A percentile compares a stretch with the other conserved stretches of the same genome.
phyloP scores from a whole-genome alignment of 257 asterid genomes.

The Lantana camara region DNA sequence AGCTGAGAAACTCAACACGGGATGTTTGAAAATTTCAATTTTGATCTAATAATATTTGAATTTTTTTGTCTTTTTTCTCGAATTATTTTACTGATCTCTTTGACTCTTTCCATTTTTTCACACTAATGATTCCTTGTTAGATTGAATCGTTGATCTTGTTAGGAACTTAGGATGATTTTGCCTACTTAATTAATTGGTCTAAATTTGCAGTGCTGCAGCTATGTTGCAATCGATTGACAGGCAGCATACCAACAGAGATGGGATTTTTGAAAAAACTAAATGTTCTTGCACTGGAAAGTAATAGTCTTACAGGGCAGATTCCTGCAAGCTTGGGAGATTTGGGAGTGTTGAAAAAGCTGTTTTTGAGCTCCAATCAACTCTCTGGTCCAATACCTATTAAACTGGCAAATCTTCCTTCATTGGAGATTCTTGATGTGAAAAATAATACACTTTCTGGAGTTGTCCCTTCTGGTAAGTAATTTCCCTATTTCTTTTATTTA shows the following conservation, averaged over 20 bases:
- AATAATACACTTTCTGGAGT: slow-evolving; percentile 76
- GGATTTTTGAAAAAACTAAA: slow-evolving; percentile 54
- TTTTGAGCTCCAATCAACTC: slow-evolving; percentile 68
- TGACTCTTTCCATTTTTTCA: neutral
- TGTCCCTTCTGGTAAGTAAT: slow-evolving; percentile 64
- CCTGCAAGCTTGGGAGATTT: slow-evolving; percentile 63
- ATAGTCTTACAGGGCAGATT: slow-evolving; percentile 56
- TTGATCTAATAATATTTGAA: neutral
- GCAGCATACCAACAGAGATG: slow-evolving; percentile 64
- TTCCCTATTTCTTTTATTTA: neutral
- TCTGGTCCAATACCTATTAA: slow-evolving; percentile 64
- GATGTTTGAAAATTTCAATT: slow-evolving; percentile 14
- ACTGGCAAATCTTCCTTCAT: slow-evolving; percentile 49
- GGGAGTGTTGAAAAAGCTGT: slow-evolving; percentile 47
- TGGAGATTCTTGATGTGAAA: slow-evolving; percentile 69
- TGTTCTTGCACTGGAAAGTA: slow-evolving; percentile 56
- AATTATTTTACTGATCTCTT: neutral
- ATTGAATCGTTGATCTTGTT: neutral
- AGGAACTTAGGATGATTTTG: slow-evolving; percentile 7
- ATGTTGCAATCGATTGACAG: slow-evolving; percentile 66
- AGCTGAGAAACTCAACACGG: neutral
- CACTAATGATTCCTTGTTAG: neutral
- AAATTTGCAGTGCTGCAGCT: slow-evolving; percentile 73
- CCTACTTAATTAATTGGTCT: neutral
- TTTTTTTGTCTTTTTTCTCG: neutral